A percentile compares a stretch with the other conserved stretches of the same genome.
Evolutionary conservation across 2,329 filamentous ascomycete species (phyloP).

Genomic region (Colletotrichum higginsianum): DNA sequence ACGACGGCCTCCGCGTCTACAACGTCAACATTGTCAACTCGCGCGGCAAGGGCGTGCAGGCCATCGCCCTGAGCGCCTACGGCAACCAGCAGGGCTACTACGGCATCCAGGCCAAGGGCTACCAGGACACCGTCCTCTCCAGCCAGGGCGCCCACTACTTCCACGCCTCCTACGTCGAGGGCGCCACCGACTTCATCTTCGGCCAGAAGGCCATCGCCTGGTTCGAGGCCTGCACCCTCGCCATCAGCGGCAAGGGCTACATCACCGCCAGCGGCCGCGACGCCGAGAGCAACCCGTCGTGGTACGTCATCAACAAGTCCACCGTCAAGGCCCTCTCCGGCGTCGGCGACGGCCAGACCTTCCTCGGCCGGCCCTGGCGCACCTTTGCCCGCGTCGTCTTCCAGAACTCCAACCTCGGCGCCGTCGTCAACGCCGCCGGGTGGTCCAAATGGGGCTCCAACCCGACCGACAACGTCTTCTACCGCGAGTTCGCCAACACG

Average conservation of each 20-base stretch:
- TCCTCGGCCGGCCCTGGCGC: slow-evolving; percentile 65
- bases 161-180: slow-evolving; percentile 67
- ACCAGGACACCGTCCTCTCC: slow-evolving; percentile 69
- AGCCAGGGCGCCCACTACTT: slow-evolving; percentile 68
- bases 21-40: slow-evolving; percentile 70
- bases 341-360: slow-evolving; percentile 58
- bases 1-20: slow-evolving; percentile 67
- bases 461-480: slow-evolving; percentile 67
- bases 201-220: slow-evolving; percentile 67
- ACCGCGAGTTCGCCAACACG: slow-evolving; percentile 72
- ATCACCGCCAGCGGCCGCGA: slow-evolving; percentile 61
- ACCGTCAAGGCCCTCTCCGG: slow-evolving; percentile 56
- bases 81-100: slow-evolving; percentile 59
- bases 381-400: slow-evolving; percentile 63
- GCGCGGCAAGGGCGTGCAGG: slow-evolving; percentile 63
- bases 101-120: slow-evolving; percentile 65
- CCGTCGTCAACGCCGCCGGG: slow-evolving; percentile 72
- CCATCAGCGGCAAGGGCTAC: slow-evolving; percentile 60
- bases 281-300: slow-evolving; percentile 54
- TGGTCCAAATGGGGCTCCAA: slow-evolving; percentile 70
- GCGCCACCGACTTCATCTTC: slow-evolving; percentile 73
- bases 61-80: slow-evolving; percentile 67
- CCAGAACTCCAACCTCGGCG: slow-evolving; percentile 64
- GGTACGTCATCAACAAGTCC: slow-evolving; percentile 63
- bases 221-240: slow-evolving; percentile 66